phyloP scores from a whole-genome alignment of 805 yeast species.

The Ogataea trehalophila region DNA sequence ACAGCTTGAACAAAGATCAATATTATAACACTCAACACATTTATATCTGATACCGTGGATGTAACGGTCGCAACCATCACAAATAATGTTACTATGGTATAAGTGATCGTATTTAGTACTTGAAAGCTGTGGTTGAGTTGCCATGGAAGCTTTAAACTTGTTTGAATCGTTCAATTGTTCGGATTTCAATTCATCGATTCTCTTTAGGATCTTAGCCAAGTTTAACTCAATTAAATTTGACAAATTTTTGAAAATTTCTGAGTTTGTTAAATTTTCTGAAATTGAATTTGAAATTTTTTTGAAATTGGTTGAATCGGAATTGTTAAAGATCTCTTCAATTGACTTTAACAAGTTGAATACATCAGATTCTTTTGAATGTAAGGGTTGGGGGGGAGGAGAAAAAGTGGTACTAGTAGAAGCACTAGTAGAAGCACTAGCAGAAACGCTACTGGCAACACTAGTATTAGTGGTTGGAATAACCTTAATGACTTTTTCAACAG shows the following conservation, averaged over 20 bases:
- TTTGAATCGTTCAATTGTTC: neutral
- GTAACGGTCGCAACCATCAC: slow-evolving; percentile 28
- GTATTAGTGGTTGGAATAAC: neutral
- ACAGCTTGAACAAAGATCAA: slow-evolving; percentile 46
- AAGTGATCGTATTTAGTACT: neutral
- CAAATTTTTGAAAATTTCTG: slow-evolving; percentile 18
- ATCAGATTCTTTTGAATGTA: neutral
- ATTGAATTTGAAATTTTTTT: slow-evolving; percentile 15
- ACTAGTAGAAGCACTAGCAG: neutral
- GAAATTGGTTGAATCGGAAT: slow-evolving; percentile 8
- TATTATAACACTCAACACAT: slow-evolving; percentile 49
- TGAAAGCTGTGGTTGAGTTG: neutral
- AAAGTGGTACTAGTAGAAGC: neutral
- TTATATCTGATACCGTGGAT: slow-evolving; percentile 42
- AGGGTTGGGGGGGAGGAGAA: neutral
- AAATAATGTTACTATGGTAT: slow-evolving; percentile 19
- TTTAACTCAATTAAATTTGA: slow-evolving; percentile 18
- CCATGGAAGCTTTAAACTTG: slow-evolving; percentile 1
- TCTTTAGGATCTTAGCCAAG: slow-evolving; percentile 12
- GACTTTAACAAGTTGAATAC: slow-evolving; percentile 8
- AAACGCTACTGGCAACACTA: no score
- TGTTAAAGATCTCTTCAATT: slow-evolving; percentile 13
- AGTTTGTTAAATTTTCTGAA: slow-evolving; percentile 17
- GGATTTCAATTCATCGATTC: slow-evolving; percentile 15
- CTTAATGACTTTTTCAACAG: neutral